Evolutionary conservation across 2,329 filamentous ascomycete species (phyloP), one percentile per base, ranked within the genome.

Genomic region (Alternaria viburni): DNA sequence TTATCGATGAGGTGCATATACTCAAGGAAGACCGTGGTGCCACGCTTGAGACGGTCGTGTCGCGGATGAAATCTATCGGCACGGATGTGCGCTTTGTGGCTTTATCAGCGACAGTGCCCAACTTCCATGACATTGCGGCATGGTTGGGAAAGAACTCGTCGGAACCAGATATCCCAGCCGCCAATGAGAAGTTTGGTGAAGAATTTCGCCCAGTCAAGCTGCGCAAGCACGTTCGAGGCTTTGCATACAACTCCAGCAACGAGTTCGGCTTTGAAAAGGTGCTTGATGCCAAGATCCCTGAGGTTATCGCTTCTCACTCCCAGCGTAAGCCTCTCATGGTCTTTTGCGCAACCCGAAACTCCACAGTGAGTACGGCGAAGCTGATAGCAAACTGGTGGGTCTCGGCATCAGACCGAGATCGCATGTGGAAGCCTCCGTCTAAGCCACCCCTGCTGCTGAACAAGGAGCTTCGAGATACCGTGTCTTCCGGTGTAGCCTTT

Each of bases 1-100:
- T 97, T 19, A 93, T 97, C 59, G 93, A 97, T 70, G 93, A 97
- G 74, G 92, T 96, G 0, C 93, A 97, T 69, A 93, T 96, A 36
- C 84, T 97, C 57, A 95, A 93, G 71, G 92, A 96, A 71, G 81
- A 85, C 4, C 88, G 93, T 23, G 93, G 93, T 15, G 91, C 93
- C 12, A 94, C 91, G 0, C 84, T 97, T 1, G 93, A 97, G 76
- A 91, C 91, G 5, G 90, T 96, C 3, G 91, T 96, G 0, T 95
- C 92, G 15, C 89, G 93, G 9, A 96, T 96, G 92, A 96, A 96
- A 78, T 90, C 90, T 0, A 88, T 93, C 49, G 89, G 90, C 12
- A 88, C 89, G 1, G 86, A 90, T 73, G 88, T 96, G 15, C 88
- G 93, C 13, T 96, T 96, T 70, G 82, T 97, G 26, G 92, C 93